phyloP scores from a whole-genome alignment of 169 alveolate genomes.

The Toxoplasma gondii region DNA sequence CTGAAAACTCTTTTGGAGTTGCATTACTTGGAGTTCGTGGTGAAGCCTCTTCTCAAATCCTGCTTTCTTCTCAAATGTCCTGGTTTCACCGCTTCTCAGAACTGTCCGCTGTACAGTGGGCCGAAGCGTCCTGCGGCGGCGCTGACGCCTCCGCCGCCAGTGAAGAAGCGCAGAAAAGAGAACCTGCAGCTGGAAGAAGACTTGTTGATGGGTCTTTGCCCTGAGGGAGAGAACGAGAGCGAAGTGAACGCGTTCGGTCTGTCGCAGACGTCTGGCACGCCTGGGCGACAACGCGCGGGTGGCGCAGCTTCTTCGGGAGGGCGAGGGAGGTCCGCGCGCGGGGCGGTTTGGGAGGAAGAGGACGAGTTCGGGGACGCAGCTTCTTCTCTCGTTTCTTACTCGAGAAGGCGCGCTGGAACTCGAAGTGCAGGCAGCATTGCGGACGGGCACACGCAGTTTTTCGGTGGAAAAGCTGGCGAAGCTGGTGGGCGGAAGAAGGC shows the following conservation, averaged over 20 bases:
- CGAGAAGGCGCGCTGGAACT: background rate
- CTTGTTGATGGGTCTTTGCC: background rate
- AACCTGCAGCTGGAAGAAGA: conserved; percentile 21
- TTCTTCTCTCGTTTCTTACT: background rate
- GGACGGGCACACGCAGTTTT: background rate
- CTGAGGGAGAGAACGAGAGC: conserved; percentile 23
- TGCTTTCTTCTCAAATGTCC: too few species aligned
- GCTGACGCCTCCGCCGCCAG: conserved; percentile 35
- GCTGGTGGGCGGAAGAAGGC: background rate
- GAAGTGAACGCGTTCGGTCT: background rate
- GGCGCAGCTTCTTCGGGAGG: background rate
- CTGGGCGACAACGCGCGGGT: background rate
- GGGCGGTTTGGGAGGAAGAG: background rate
- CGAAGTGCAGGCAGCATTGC: background rate
- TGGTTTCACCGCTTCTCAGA: too few species aligned
- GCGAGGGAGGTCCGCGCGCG: background rate
- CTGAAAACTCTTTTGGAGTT: too few species aligned
- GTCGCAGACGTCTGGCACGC: background rate
- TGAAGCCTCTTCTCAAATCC: too few species aligned
- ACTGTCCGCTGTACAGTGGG: conserved; percentile 70
- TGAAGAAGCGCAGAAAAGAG: conserved; percentile 41
- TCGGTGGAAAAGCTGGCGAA: too few species aligned
- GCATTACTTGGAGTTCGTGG: too few species aligned
- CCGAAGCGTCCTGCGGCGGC: conserved; percentile 64
- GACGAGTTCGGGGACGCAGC: background rate